Evolutionary conservation across 345 rosid species (phyloP).

Genomic region (Pistacia integerrima): DNA sequence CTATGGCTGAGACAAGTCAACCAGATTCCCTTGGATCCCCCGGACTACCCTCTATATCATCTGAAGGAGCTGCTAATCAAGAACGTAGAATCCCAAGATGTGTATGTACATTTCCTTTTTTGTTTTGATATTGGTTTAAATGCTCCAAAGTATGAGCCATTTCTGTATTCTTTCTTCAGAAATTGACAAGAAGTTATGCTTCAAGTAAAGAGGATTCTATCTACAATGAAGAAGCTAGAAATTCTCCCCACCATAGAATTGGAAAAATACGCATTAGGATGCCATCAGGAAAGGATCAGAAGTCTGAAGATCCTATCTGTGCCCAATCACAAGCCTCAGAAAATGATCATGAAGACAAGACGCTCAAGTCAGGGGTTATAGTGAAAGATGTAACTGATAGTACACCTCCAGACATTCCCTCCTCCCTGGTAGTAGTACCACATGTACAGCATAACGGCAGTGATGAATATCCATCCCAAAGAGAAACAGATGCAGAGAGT

Average conservation of each 20-base stretch:
- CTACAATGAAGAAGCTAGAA: constrained; percentile 30
- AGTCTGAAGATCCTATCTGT: constrained; percentile 27
- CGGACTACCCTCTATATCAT: constrained; percentile 18
- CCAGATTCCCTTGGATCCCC: constrained; percentile 23
- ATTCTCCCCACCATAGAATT: constrained; percentile 26
- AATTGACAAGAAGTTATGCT: constrained; percentile 31
- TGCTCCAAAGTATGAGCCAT: constrained; percentile 21
- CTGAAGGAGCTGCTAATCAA: constrained; percentile 25
- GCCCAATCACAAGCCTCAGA: constrained; percentile 34
- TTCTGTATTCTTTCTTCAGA: constrained; percentile 35
- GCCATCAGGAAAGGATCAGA: constrained; percentile 6
- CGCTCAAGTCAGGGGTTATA: constrained; percentile 30
- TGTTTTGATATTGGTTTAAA: not conserved
- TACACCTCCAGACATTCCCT: constrained; percentile 36
- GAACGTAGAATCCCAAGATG: constrained; percentile 28
- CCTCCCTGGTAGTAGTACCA: constrained; percentile 42
- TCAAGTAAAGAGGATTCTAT: constrained; percentile 28
- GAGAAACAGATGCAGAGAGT: constrained; percentile 33
- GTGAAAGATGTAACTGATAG: constrained; percentile 75
- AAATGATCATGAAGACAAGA: constrained; percentile 25
- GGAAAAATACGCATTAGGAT: constrained; percentile 24
- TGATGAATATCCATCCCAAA: constrained; percentile 35
- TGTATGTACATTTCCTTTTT: constrained; percentile 38
- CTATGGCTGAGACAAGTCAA: constrained; percentile 25
- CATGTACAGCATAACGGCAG: constrained; percentile 42